Evolutionary conservation across 1,139 yeast genomes (phyloP).

Genomic region (Zygosaccharomyces pseudobailii): DNA sequence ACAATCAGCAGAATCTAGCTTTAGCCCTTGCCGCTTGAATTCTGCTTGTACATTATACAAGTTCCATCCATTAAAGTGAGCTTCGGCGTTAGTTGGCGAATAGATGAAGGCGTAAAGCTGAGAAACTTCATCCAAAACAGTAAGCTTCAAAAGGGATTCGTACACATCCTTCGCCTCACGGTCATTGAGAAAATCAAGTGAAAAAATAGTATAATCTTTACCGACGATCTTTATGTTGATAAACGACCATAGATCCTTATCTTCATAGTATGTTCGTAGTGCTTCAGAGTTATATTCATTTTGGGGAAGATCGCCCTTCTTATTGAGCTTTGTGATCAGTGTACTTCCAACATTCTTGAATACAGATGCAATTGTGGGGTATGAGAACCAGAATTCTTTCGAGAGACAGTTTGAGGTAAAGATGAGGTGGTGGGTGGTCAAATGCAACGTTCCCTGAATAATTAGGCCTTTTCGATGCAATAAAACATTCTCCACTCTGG

Average conservation of each 20-base stretch:
- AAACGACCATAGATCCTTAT: slow-evolving; percentile 47
- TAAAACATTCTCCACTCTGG: slow-evolving; percentile 62
- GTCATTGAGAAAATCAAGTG: slow-evolving; percentile 66
- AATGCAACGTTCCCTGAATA: slow-evolving; percentile 62
- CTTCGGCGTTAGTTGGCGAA: slow-evolving; percentile 55
- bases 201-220: slow-evolving; percentile 80
- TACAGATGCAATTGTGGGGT: slow-evolving; percentile 74
- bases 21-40: slow-evolving; percentile 59
- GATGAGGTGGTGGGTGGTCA: slow-evolving; percentile 84
- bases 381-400: slow-evolving; percentile 86
- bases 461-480: slow-evolving; percentile 66
- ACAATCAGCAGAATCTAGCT: slow-evolving; percentile 21
- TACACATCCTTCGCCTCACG: slow-evolving; percentile 63
- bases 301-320: slow-evolving; percentile 10
- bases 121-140: slow-evolving; percentile 51
- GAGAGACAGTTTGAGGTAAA: slow-evolving; percentile 46
- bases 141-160: slow-evolving; percentile 62
- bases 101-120: slow-evolving; percentile 69
- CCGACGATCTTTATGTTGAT: slow-evolving; percentile 63
- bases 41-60: slow-evolving; percentile 61
- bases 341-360: slow-evolving; percentile 47
- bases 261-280: slow-evolving; percentile 22
- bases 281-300: slow-evolving; percentile 8
- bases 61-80: slow-evolving; percentile 61
- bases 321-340: slow-evolving; percentile 23